phyloP scores from a whole-genome alignment of 345 rosid species.

The Dimocarpus longan region DNA sequence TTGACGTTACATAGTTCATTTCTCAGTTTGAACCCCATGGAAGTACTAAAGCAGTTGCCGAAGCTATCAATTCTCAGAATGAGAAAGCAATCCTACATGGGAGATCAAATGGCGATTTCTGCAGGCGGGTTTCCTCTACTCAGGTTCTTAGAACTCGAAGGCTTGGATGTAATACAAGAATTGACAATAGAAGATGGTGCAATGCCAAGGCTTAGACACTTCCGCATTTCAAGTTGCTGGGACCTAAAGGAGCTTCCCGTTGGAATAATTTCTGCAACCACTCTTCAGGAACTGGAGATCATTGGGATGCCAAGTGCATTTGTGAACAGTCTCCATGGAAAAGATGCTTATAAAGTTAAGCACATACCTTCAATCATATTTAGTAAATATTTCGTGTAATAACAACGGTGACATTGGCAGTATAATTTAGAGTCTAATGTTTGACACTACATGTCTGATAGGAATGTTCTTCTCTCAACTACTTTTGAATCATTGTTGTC shows the following conservation, averaged over 20 bases:
- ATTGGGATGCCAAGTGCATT: constrained; percentile 19
- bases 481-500: background rate
- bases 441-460: no score
- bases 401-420: background rate
- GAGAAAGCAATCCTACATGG: background rate
- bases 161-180: constrained; percentile 22
- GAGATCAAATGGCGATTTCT: constrained; percentile 4
- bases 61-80: background rate
- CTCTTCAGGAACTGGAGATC: constrained; percentile 20
- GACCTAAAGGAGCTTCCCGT: constrained; percentile 22
- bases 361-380: constrained; percentile 22
- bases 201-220: constrained; percentile 17
- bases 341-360: constrained; percentile 21
- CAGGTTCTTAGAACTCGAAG: background rate
- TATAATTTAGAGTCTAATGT: no score
- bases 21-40: constrained; percentile 13
- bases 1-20: background rate
- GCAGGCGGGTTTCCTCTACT: constrained; percentile 15
- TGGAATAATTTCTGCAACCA: background rate
- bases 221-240: constrained; percentile 22
- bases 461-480: background rate
- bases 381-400: background rate
- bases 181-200: constrained; percentile 20
- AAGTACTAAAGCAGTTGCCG: background rate
- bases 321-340: constrained; percentile 12